Base-by-base conservation (phyloP, 179 eudicot genomes). In the Corrigiola litoralis region DNA sequence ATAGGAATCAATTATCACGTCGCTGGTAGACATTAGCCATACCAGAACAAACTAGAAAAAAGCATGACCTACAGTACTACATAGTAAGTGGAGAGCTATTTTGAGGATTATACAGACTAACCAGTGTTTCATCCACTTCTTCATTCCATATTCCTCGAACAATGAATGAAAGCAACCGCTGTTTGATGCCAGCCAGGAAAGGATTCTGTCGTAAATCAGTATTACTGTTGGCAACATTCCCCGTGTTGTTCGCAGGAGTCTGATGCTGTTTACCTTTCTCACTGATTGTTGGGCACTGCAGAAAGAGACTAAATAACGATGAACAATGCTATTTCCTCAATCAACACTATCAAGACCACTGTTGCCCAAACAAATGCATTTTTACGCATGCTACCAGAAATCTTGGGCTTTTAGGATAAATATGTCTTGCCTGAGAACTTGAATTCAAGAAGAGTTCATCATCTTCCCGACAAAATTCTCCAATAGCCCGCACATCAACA, bases 401-500 rank as follows among this genome's bases (percentile, higher is more conserved):
- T 45, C 25, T 25, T 21, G 49, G 36, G 51, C 11, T 40, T 73
- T n/a, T 45, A 62, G 37, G n/a, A n/a, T n/a, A n/a, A 47, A 24
- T 34, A 51, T 18, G 13, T 69, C 87, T 81, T 83, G 82, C 99
- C 89, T 87, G 97, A 54, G 81, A 70, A 83, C 81, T 86, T 63
- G 97, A 84, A 72, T 81, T 78, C 66, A 94, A 71, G 71, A 94
- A 94, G 68, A 94, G 95, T 66, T 87, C 94, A 71, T 94, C 99
- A 56, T 94, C 99, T 82, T 94, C 99, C 69, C 79, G 83, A 75
- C 99, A 90, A 73, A 77, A 90, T 69, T 83, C 94, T 57, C 99
- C 99, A 78, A 94, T 86, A 17, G 85, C 88, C 50, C 96, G 80
- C 54, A 90, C 88, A 69, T 90, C 91, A 73, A 90, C 97, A 54